Conservation (phyloP, 2,329 filamentous ascomycete genomes). For the Colletotrichum navitas region DNA sequence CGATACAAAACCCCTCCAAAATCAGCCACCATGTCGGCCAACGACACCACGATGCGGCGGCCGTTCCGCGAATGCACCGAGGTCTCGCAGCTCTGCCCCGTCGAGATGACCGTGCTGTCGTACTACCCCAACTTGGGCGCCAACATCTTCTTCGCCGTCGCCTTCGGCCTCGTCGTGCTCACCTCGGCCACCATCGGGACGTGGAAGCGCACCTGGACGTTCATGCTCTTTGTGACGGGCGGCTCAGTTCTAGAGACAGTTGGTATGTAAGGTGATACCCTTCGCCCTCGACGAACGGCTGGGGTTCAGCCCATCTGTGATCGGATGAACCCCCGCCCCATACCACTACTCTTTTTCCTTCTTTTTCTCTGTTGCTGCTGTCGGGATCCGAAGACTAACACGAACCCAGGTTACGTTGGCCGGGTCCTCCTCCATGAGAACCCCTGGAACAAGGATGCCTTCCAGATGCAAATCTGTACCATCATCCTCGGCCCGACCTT, state of each 20-base stretch:
- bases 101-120: conserved; percentile 64
- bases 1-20: not conserved
- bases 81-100: conserved; percentile 61
- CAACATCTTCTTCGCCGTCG: conserved; percentile 66
- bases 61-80: conserved; percentile 51
- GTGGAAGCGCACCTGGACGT: conserved; percentile 68
- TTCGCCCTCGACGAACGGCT: not conserved
- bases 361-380: too few relatives aligned
- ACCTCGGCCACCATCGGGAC: conserved; percentile 58
- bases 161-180: conserved; percentile 61
- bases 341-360: not conserved
- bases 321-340: conserved; percentile 15
- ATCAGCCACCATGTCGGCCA: conserved; percentile 30
- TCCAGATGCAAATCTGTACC: conserved; percentile 70
- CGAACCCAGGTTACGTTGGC: conserved; percentile 62
- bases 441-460: conserved; percentile 66
- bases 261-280: conserved; percentile 57
- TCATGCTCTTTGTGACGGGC: conserved; percentile 60
- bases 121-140: conserved; percentile 69
- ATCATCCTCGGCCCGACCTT: conserved; percentile 72
- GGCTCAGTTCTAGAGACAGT: conserved; percentile 66
- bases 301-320: not conserved
- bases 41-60: conserved; percentile 28
- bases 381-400: conserved; percentile 8
- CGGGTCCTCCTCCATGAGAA: conserved; percentile 64